These are phyloP conservation scores for Venturia aucupariae DNA, from an alignment of 2,329 filamentous ascomycete genomes.

Conservation along the genomic window DNA sequence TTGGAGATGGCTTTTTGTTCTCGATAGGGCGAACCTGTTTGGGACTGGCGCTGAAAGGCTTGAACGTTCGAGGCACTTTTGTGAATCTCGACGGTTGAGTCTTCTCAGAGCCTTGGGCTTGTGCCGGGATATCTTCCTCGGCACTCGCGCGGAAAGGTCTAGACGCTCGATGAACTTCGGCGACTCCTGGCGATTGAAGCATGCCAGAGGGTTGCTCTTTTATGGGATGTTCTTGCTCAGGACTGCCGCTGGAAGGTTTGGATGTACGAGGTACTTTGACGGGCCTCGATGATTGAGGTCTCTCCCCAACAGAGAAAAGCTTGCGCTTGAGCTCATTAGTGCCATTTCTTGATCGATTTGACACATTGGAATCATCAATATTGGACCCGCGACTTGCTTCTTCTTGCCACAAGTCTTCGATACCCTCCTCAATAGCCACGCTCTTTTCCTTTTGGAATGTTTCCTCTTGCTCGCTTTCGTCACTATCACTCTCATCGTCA, in stretches of 20 bases:
- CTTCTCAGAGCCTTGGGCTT: background rate
- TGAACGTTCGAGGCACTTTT: background rate
- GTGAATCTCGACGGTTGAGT: background rate
- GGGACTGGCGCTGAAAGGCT: background rate
- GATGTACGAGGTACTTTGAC: background rate
- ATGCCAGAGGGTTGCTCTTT: no score
- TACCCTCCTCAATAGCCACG: background rate
- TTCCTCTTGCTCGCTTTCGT: conserved; percentile 1
- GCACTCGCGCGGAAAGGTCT: background rate
- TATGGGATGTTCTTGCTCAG: background rate
- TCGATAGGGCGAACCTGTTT: background rate
- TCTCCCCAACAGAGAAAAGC: background rate
- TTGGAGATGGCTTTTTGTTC: background rate
- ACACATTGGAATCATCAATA: background rate
- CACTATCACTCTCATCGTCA: conserved; percentile 4
- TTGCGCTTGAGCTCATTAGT: background rate
- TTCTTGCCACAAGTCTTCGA: conserved; percentile 38
- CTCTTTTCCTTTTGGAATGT: background rate
- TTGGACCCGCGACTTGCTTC: conserved; percentile 32
- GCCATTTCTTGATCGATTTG: background rate
- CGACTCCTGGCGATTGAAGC: background rate
- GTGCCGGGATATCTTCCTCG: background rate
- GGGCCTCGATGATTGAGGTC: background rate
- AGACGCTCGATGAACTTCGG: background rate
- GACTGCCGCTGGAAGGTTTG: background rate